Conservation (phyloP, 2,329 filamentous ascomycete species). For the Septoria linicola region DNA sequence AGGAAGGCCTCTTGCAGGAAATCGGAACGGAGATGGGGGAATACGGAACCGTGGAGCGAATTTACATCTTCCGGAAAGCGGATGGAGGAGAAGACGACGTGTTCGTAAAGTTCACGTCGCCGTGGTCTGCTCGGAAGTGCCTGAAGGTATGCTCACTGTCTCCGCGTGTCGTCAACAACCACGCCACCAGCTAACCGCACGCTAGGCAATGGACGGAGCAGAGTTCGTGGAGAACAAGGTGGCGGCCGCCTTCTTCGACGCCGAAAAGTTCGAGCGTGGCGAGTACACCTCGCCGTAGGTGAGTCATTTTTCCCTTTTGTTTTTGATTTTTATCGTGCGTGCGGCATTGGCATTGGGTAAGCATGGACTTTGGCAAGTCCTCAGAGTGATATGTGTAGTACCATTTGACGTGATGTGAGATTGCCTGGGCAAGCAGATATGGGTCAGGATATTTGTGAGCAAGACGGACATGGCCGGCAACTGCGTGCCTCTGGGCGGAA, state of each 20-base stretch:
- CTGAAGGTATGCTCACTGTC: conserved; percentile 57
- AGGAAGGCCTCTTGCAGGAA: conserved; percentile 75
- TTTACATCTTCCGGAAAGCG: conserved; percentile 58
- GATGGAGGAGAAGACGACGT: conserved; percentile 54
- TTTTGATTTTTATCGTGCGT: neutral
- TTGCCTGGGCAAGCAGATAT: no score
- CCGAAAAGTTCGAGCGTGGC: conserved; percentile 75
- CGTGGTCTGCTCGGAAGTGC: conserved; percentile 81
- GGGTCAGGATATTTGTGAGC: no score
- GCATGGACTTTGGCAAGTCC: neutral
- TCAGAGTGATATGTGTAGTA: no score
- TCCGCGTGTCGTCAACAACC: no score
- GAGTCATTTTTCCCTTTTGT: neutral
- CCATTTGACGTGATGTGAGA: no score
- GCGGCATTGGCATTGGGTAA: conserved; percentile 1
- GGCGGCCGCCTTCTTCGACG: conserved; percentile 76
- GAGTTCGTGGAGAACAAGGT: conserved; percentile 88
- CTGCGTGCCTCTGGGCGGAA: no score
- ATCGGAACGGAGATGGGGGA: conserved; percentile 91
- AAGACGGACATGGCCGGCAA: no score
- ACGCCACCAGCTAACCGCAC: no score
- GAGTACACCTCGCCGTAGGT: conserved; percentile 29
- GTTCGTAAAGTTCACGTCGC: conserved; percentile 89
- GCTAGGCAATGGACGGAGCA: conserved; percentile 70
- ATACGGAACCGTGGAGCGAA: conserved; percentile 44